These are phyloP conservation scores for Candida sanyaensis DNA, from an alignment of 1,139 yeast species.

Conservation along the genomic window DNA sequence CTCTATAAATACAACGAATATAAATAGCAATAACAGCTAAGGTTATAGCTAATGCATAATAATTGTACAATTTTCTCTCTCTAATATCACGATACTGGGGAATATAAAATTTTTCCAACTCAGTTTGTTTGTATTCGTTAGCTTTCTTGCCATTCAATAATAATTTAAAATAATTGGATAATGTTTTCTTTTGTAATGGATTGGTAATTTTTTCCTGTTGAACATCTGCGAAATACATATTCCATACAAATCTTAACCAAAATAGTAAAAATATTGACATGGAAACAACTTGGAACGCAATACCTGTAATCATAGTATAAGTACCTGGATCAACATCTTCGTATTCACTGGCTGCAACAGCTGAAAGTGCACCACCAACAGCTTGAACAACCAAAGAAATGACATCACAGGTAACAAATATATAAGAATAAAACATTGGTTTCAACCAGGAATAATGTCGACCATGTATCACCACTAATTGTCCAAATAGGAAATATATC, in stretches of 20 bases:
- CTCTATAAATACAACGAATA: slow-evolving; percentile 75
- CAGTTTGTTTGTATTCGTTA: slow-evolving; percentile 18
- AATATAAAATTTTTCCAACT: slow-evolving; percentile 33
- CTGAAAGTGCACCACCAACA: slow-evolving; percentile 77
- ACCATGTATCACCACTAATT: slow-evolving; percentile 69
- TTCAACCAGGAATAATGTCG: slow-evolving; percentile 55
- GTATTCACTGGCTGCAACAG: slow-evolving; percentile 46
- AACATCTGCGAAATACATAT: slow-evolving; percentile 33
- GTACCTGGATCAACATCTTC: slow-evolving; percentile 54
- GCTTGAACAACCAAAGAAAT: slow-evolving; percentile 74
- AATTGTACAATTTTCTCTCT: slow-evolving; percentile 35
- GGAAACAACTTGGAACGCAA: slow-evolving; percentile 75
- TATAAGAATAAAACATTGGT: slow-evolving; percentile 73
- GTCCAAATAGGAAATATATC: slow-evolving; percentile 72
- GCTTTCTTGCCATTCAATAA: slow-evolving; percentile 24
- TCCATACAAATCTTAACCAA: slow-evolving; percentile 52
- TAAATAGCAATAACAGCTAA: slow-evolving; percentile 54
- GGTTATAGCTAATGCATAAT: slow-evolving; percentile 51
- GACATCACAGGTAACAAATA: slow-evolving; percentile 66
- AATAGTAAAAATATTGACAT: slow-evolving; percentile 63
- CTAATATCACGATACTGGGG: slow-evolving; percentile 44
- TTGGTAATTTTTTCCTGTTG: slow-evolving; percentile 1
- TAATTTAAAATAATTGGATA: slow-evolving; percentile 23
- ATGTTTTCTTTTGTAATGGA: slow-evolving; percentile 1
- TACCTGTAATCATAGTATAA: slow-evolving; percentile 77